Conservation (phyloP, 345 rosid species). For the Luvunga scandens region DNA sequence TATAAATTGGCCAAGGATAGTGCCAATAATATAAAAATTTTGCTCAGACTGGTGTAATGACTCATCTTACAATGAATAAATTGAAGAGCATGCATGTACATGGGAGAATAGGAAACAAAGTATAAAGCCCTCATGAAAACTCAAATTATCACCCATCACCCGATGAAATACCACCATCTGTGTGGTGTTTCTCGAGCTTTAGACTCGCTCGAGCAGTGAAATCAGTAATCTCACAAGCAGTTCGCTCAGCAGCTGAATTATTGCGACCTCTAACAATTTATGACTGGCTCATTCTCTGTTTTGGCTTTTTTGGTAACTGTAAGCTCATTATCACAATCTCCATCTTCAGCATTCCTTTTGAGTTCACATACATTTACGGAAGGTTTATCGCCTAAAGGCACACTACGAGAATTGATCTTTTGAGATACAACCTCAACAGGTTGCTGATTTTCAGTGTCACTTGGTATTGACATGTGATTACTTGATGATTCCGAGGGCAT, state of each 20-base stretch:
- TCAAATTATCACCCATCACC: not conserved
- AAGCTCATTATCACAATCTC: not conserved
- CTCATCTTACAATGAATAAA: not conserved
- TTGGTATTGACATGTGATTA: not conserved
- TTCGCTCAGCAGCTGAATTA: not conserved
- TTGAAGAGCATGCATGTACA: constrained; percentile 2
- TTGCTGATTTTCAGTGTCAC: constrained; percentile 1
- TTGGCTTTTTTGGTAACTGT: not conserved
- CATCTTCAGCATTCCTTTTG: constrained; percentile 14
- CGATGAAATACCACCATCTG: constrained; percentile 3
- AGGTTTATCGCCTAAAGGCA: not conserved
- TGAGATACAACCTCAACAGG: constrained; percentile 8
- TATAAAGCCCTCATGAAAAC: constrained; percentile 8
- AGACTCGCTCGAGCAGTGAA: not conserved
- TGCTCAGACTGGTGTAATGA: not conserved
- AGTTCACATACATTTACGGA: not conserved
- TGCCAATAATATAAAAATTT: not conserved
- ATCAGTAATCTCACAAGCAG: not conserved
- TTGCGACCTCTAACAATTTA: not conserved
- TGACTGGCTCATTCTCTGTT: not conserved
- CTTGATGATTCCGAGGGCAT: constrained; percentile 9
- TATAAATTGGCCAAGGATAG: too few species aligned
- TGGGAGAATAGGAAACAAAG: not conserved
- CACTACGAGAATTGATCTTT: constrained; percentile 10
- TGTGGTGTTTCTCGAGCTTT: constrained; percentile 10